phyloP scores from a whole-genome alignment of 2,329 filamentous ascomycete species.

The Cercospora nicotianae region DNA sequence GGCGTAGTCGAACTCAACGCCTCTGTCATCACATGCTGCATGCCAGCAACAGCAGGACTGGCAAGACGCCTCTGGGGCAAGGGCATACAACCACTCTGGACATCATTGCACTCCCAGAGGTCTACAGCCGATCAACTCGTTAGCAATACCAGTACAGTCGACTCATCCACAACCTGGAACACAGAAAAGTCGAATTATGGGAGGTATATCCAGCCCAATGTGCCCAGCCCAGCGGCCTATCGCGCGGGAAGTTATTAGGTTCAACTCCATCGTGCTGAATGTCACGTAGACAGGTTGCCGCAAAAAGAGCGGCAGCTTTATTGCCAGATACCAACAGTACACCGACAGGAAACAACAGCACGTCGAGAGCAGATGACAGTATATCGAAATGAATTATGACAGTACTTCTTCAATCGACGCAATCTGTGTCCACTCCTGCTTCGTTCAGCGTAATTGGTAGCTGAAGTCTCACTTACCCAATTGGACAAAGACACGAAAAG shows the following conservation, averaged over 20 bases:
- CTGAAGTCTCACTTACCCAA: background rate
- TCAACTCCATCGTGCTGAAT: background rate
- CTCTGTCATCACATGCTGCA: slow-evolving; percentile 10
- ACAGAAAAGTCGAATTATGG: background rate
- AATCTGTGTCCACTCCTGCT: background rate
- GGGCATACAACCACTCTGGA: background rate
- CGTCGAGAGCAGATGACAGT: background rate
- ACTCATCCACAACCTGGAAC: background rate
- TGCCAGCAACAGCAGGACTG: slow-evolving; percentile 10
- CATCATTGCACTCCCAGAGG: background rate
- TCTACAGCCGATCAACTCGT: background rate
- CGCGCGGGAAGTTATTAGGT: background rate
- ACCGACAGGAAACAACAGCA: background rate
- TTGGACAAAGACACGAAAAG: background rate
- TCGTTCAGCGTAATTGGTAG: background rate
- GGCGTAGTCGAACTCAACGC: slow-evolving; percentile 11
- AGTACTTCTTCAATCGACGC: background rate
- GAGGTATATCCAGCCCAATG: background rate
- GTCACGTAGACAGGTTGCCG: background rate
- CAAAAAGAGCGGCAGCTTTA: background rate
- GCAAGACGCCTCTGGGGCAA: slow-evolving; percentile 7
- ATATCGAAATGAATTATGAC: background rate
- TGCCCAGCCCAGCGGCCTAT: background rate
- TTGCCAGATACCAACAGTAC: background rate
- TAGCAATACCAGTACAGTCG: background rate